A percentile compares a stretch with the other conserved stretches of the same genome.
Evolutionary conservation across 768 basidiomycete species (phyloP).

Genomic region (Phlebiopsis gigantea): DNA sequence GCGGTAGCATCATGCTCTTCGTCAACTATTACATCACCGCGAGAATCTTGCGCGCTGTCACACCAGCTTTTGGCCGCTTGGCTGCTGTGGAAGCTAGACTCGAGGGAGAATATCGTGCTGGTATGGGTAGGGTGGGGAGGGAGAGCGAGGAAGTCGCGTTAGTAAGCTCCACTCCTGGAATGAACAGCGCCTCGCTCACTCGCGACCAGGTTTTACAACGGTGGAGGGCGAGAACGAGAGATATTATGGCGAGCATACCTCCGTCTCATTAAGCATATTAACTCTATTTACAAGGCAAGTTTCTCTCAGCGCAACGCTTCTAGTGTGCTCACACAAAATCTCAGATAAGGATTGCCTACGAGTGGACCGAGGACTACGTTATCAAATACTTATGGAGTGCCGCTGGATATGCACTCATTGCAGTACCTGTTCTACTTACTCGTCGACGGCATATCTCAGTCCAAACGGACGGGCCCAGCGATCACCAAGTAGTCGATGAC

Average conservation of each 20-base stretch:
- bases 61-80: conserved; percentile 88
- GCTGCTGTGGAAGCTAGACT: conserved; percentile 84
- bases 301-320: too few relatives aligned
- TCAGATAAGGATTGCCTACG: conserved; percentile 85
- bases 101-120: conserved; percentile 88
- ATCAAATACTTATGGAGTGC: conserved; percentile 97
- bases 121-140: conserved; percentile 78
- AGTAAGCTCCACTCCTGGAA: conserved; percentile 26
- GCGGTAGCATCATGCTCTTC: conserved; percentile 79
- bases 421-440: conserved; percentile 81
- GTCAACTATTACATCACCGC: conserved; percentile 85
- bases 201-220: conserved; percentile 77
- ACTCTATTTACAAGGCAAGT: conserved; percentile 81
- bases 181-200: not conserved
- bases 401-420: conserved; percentile 86
- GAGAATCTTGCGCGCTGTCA: conserved; percentile 73
- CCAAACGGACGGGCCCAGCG: conserved; percentile 7
- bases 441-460: conserved; percentile 29
- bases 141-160: conserved; percentile 93
- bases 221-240: conserved; percentile 75
- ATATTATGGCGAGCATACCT: conserved; percentile 78
- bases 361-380: conserved; percentile 95
- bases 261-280: conserved; percentile 80
- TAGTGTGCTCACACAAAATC: not conserved
- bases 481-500: conserved; percentile 10